A percentile compares a stretch with the other conserved stretches of the same genome.
These are phyloP conservation scores for Apiotrichum laibachii DNA, from an alignment of 1,284 basidiomycete genomes.

Conservation along the genomic window DNA sequence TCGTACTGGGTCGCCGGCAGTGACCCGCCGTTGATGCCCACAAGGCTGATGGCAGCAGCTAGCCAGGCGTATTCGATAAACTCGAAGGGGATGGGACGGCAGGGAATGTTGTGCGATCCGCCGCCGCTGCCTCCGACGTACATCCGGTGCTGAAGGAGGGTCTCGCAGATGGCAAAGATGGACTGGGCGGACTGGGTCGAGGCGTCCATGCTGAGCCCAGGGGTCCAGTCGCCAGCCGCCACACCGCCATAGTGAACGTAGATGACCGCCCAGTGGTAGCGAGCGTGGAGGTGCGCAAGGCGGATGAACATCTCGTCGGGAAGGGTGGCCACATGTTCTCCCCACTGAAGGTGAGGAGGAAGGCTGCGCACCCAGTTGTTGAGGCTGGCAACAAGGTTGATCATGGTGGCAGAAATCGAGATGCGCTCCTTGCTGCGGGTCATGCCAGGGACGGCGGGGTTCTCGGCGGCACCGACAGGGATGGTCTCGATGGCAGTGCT, in stretches of 20 bases:
- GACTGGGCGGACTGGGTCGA: constrained; percentile 14
- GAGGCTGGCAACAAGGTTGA: constrained; percentile 65
- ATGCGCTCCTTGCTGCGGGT: not conserved
- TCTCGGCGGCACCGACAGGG: constrained; percentile 59
- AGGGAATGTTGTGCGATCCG: not conserved
- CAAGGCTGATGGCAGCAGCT: not conserved
- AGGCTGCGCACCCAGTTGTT: constrained; percentile 70
- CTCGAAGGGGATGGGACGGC: constrained; percentile 2
- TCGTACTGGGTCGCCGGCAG: constrained; percentile 36
- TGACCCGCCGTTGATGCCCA: constrained; percentile 7
- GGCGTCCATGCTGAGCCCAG: constrained; percentile 56
- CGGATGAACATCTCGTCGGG: constrained; percentile 63
- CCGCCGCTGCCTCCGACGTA: not conserved
- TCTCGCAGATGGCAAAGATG: constrained; percentile 15
- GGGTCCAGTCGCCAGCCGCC: constrained; percentile 46
- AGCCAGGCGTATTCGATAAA: constrained; percentile 9
- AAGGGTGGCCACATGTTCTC: constrained; percentile 45
- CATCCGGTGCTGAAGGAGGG: constrained; percentile 22
- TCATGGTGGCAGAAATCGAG: constrained; percentile 59
- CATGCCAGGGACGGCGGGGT: constrained; percentile 55
- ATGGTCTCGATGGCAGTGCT: constrained; percentile 68
- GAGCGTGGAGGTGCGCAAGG: constrained; percentile 63
- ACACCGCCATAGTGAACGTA: constrained; percentile 77
- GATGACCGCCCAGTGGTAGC: constrained; percentile 65
- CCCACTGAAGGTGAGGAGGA: constrained; percentile 70